Evolutionary conservation across 2,329 filamentous ascomycete genomes (phyloP).

Genomic region (Cyphellophora europaea): DNA sequence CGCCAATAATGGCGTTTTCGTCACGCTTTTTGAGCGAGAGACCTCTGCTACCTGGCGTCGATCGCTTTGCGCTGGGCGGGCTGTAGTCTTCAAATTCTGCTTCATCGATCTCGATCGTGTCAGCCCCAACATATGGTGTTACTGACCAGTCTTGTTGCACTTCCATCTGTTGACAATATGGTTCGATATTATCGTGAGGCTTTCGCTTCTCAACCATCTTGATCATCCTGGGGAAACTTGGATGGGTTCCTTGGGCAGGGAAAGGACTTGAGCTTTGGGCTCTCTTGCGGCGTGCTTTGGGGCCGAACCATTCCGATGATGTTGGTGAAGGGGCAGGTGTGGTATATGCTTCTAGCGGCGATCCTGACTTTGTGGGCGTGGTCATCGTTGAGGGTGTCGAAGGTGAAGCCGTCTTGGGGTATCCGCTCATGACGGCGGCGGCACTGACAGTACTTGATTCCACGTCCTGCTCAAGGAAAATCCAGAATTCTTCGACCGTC

Average conservation of each 20-base stretch:
- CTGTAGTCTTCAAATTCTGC: conserved; percentile 7
- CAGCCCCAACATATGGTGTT: conserved; percentile 21
- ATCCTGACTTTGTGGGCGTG: neutral
- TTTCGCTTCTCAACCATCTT: conserved; percentile 58
- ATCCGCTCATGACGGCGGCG: conserved; percentile 11
- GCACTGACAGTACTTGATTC: conserved; percentile 20
- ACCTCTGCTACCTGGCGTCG: neutral
- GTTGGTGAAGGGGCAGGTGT: neutral
- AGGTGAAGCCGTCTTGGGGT: neutral
- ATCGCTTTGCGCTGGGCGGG: neutral
- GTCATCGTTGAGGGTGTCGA: neutral
- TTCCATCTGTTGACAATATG: conserved; percentile 57
- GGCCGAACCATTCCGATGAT: neutral
- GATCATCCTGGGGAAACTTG: conserved; percentile 45
- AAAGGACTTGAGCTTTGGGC: conserved; percentile 8
- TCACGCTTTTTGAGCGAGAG: neutral
- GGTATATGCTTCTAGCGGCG: neutral
- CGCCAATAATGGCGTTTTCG: neutral
- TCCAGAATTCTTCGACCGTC: conserved; percentile 57
- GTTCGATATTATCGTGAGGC: conserved; percentile 27
- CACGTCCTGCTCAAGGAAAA: conserved; percentile 50
- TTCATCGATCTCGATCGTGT: conserved; percentile 16
- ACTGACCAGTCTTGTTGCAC: conserved; percentile 44
- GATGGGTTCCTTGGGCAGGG: conserved; percentile 11
- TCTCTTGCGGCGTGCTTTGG: conserved; percentile 5